Base-by-base conservation (phyloP, 139 green algal genomes). In the Volvox reticuliferus region DNA sequence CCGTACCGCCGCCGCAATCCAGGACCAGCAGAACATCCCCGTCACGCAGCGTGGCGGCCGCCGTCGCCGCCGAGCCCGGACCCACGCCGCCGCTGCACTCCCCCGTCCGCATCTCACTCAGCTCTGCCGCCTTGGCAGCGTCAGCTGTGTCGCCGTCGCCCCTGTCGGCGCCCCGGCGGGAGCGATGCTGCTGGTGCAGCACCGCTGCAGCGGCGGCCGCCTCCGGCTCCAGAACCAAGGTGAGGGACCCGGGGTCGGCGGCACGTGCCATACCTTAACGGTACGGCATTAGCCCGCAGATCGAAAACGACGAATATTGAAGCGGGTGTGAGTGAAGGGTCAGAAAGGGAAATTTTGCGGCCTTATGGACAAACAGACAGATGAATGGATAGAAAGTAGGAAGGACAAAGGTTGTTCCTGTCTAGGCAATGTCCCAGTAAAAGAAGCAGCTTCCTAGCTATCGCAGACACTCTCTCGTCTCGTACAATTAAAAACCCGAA, bases 1-100 rank as follows among this genome's bases (percentile, higher is more conserved):
- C 76, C 33, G 87, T 91, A 67, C 87, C 87, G 33, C 87, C 87
- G 33, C 87, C 87, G 76, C 87, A 91, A 35, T 91, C 87, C 87
- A 91, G 13, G 61, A 91, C 87, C 61, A 91, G 87, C 55, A 91
- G 18, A 61, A 91, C 87, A 17, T 91, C 87, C 1, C 87, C 76
- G 12, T 86, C 62, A 17, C 12, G 18, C 76, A 91, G 55, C 33
- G 63, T 44, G 21, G 63, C 19, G 5, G 63, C 20, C 28, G 24
- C n/a, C 32, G 30, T 17, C 30, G 62, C 12, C 12, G 55, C 28
- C 18, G 79, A 35, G 26, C 50, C 50, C 12, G 26, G 36, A 14
- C 26, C 17, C 32, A 21, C 32, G 33, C 28, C 2, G 71, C 71
- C 20, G 71, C 26, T n/a, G 71, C 6, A n/a, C 24, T 76, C 68